These are phyloP conservation scores for Fagopyrum tataricum DNA, from an alignment of 148 eudicot species.

Conservation along the genomic window DNA sequence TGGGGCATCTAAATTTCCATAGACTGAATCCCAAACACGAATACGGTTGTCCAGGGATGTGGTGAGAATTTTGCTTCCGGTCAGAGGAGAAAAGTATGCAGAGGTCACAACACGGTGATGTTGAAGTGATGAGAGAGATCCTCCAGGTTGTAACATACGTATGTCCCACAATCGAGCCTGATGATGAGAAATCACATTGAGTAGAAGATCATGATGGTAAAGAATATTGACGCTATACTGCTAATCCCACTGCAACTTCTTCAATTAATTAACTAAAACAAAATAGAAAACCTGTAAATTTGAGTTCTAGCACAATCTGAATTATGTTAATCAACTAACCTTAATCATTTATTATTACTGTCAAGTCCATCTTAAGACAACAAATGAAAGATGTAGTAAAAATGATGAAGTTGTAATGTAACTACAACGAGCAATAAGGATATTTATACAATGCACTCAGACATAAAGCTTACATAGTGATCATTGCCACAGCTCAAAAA, in stretches of 20 bases:
- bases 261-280: background rate
- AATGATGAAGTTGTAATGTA: background rate
- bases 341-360: background rate
- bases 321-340: background rate
- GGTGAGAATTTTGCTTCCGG: slow-evolving; percentile 89
- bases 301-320: background rate
- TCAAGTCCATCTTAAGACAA: background rate
- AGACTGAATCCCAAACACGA: slow-evolving; percentile 89
- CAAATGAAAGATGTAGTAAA: background rate
- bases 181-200: slow-evolving; percentile 12
- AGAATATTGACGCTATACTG: background rate
- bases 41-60: slow-evolving; percentile 87
- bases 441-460: background rate
- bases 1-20: slow-evolving; percentile 69
- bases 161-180: slow-evolving; percentile 98
- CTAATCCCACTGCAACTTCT: background rate
- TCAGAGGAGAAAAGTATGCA: slow-evolving; percentile 88
- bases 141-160: slow-evolving; percentile 66
- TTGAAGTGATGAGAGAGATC: slow-evolving; percentile 52
- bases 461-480: slow-evolving; percentile 66
- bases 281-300: background rate
- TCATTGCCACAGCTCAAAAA: slow-evolving; percentile 95
- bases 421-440: background rate
- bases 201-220: background rate
- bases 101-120: slow-evolving; percentile 94